Evolutionary conservation across 768 basidiomycete species (phyloP), one percentile per base, ranked within the genome.

Genomic region (Scleroderma citrinum): DNA sequence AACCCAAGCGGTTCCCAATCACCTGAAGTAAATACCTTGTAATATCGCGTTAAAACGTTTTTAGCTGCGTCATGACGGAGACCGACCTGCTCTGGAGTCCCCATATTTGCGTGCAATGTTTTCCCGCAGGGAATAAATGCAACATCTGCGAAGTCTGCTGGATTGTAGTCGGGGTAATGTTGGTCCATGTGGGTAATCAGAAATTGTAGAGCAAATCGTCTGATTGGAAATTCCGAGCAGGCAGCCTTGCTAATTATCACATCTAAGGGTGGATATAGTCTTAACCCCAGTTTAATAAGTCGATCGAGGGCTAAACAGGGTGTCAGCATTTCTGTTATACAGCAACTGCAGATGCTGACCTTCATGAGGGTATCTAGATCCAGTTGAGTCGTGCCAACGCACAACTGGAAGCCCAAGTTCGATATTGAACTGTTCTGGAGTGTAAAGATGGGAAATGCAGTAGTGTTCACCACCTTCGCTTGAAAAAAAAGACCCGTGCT

Each of bases 331-430:
- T 14, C 5, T 23, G 20, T 19, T 14, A 3, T 17, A 46, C 35
- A 30, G 16, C 32, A 29, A 14, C 7, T 30, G 34, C 29, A n/a
- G 44, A 42, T 6, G 46, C 32, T 19, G 17, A 47, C 44, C 44
- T n/a, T 31, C 39, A 3, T 17, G 16, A 3, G 43, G 13, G 29
- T 36, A 32, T 26, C 12, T n/a, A 20, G 17, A 14, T 12, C n/a
- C 45, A 11, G 44, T n/a, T 13, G 16, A 19, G 7, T 38, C 24
- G 6, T 17, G 31, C 92, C 92, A 96, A 57, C 87, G 86, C 29
- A 97, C 74, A 5, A 93, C 60, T 3, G 93, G 92, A n/a, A 98
- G 68, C 12, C 77, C 78, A 7, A 97, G 70, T 37, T 76, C 70
- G 19, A 86, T 75, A 48, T 92, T 76, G 2, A 73, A 69, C 26